These are phyloP conservation scores for Ilyonectria destructans DNA, from an alignment of 2,329 filamentous ascomycete genomes.

Conservation along the genomic window DNA sequence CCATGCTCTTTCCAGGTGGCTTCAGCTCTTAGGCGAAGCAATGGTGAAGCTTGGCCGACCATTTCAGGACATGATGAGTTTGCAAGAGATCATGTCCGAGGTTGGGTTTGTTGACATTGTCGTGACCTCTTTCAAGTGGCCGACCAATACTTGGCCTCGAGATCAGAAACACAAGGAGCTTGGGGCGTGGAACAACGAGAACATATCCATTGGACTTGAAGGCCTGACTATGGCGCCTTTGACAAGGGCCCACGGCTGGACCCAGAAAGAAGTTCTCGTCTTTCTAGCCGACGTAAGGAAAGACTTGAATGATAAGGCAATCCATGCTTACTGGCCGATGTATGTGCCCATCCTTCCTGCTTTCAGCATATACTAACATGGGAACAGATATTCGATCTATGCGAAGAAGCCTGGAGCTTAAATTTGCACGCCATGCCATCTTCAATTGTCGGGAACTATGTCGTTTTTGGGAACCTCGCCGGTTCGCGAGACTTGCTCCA, in stretches of 20 bases:
- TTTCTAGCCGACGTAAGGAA: slow-evolving; percentile 36
- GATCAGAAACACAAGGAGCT: slow-evolving; percentile 41
- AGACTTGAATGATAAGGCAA: slow-evolving; percentile 32
- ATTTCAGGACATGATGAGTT: slow-evolving; percentile 30
- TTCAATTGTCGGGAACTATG: no score
- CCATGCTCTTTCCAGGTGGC: background rate
- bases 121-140: slow-evolving; percentile 41
- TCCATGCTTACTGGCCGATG: slow-evolving; percentile 44
- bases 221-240: slow-evolving; percentile 35
- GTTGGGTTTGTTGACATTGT: slow-evolving; percentile 36
- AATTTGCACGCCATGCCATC: no score
- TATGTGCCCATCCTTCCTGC: background rate
- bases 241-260: slow-evolving; percentile 34
- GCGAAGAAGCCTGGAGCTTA: background rate
- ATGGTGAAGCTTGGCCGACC: background rate
- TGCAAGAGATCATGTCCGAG: slow-evolving; percentile 33
- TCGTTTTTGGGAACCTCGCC: no score
- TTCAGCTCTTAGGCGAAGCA: background rate
- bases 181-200: slow-evolving; percentile 34
- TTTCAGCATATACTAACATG: background rate
- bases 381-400: background rate
- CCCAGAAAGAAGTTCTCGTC: slow-evolving; percentile 22
- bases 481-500: no score
- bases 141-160: slow-evolving; percentile 34
- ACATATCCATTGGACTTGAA: slow-evolving; percentile 35